These are phyloP conservation scores for Prillingera fragicola DNA, from an alignment of 1,284 basidiomycete species.

Conservation along the genomic window DNA sequence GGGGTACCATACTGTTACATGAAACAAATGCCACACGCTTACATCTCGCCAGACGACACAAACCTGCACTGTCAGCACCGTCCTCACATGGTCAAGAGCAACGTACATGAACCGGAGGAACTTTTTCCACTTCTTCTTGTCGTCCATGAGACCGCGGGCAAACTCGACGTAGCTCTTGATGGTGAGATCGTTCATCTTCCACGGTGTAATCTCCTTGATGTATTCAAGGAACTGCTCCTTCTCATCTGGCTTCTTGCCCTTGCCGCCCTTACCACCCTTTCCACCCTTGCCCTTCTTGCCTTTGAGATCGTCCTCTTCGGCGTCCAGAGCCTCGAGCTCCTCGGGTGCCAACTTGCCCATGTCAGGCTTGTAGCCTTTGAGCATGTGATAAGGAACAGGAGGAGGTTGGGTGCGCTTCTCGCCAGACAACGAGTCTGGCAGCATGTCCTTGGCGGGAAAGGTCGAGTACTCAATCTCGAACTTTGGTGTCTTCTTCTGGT, in stretches of 20 bases:
- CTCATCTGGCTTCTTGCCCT: slow-evolving; percentile 8
- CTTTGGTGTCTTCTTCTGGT: slow-evolving; percentile 57
- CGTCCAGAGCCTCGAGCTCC: slow-evolving; percentile 1
- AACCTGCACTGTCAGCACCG: slow-evolving; percentile 1
- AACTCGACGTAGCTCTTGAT: slow-evolving; percentile 69
- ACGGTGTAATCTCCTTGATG: slow-evolving; percentile 61
- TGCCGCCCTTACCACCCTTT: neutral
- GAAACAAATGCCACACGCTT: too few species aligned
- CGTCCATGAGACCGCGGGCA: slow-evolving; percentile 58
- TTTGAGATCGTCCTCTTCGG: neutral
- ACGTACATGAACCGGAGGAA: slow-evolving; percentile 43
- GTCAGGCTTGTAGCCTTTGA: slow-evolving; percentile 52
- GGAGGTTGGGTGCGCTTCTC: slow-evolving; percentile 44
- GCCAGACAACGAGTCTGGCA: slow-evolving; percentile 31
- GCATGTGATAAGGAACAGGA: slow-evolving; percentile 58
- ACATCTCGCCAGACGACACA: slow-evolving; percentile 4
- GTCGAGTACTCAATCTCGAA: slow-evolving; percentile 78
- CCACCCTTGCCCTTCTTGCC: neutral
- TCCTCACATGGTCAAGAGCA: neutral
- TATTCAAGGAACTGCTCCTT: slow-evolving; percentile 26
- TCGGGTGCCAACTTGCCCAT: slow-evolving; percentile 8
- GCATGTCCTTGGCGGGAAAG: slow-evolving; percentile 51
- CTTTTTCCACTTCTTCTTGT: slow-evolving; percentile 59
- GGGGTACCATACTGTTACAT: too few species aligned
- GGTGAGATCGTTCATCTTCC: slow-evolving; percentile 66